These are phyloP conservation scores for Cladosporium oxysporum DNA, from an alignment of 2,329 filamentous ascomycete species.

Conservation along the genomic window DNA sequence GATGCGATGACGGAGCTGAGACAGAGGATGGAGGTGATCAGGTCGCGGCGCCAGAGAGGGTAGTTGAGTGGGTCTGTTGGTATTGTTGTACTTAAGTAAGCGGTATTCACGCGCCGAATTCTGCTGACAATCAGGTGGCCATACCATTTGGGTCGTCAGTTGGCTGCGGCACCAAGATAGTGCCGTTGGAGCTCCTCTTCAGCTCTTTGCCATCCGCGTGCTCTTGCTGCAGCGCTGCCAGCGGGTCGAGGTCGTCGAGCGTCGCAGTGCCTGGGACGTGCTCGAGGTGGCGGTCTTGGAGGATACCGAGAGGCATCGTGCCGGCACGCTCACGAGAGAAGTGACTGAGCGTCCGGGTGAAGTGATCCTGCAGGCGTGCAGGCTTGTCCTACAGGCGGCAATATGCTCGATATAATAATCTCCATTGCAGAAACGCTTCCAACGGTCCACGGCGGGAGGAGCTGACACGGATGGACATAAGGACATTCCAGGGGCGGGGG, in stretches of 20 bases:
- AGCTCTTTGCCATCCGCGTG: conserved; percentile 22
- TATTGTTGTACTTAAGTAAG: background rate
- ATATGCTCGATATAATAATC: background rate
- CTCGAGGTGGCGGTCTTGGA: conserved; percentile 26
- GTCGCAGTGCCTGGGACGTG: conserved; percentile 44
- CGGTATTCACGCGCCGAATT: background rate
- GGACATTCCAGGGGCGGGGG: conserved; percentile 16
- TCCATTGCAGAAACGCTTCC: background rate
- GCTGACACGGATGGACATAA: background rate
- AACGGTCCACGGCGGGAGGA: background rate
- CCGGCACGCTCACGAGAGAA: background rate
- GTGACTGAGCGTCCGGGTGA: background rate
- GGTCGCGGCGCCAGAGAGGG: conserved; percentile 82
- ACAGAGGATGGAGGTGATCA: conserved; percentile 77
- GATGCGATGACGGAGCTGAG: conserved; percentile 80
- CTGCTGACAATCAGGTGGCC: conserved; percentile 31
- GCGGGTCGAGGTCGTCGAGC: conserved; percentile 39
- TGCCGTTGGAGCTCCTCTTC: conserved; percentile 34
- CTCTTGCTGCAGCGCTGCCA: conserved; percentile 27
- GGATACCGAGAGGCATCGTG: conserved; percentile 26
- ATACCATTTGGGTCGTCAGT: conserved; percentile 90
- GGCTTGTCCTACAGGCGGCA: background rate
- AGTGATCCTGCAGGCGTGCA: background rate
- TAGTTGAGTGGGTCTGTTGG: conserved; percentile 60
- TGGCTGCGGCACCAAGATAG: conserved; percentile 83